These are phyloP conservation scores for Pisolithus microcarpus DNA, from an alignment of 768 basidiomycete species.

Conservation along the genomic window DNA sequence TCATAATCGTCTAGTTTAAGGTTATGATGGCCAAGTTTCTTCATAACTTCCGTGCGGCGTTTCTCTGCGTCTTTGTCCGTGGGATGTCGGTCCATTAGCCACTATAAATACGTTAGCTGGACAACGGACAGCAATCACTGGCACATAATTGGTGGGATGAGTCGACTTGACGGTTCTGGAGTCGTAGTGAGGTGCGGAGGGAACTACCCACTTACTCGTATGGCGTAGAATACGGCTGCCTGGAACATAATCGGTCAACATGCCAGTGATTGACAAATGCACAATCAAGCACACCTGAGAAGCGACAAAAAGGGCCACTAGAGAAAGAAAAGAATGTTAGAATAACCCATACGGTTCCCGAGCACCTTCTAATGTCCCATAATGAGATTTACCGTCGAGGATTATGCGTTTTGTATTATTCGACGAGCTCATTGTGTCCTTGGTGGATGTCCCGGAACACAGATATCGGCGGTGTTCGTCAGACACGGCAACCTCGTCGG, in stretches of 20 bases:
- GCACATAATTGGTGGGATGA: neutral
- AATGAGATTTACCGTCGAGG: slow-evolving; percentile 33
- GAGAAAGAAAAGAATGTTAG: slow-evolving; percentile 9
- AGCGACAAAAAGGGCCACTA: slow-evolving; percentile 46
- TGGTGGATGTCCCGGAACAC: too few species aligned
- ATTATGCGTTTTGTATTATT: slow-evolving; percentile 36
- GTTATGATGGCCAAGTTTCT: slow-evolving; percentile 61
- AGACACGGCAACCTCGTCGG: too few species aligned
- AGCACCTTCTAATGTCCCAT: neutral
- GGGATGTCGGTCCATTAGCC: slow-evolving; percentile 50
- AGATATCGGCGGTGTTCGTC: too few species aligned
- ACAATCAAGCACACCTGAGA: slow-evolving; percentile 40
- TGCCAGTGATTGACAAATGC: neutral
- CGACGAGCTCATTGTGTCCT: slow-evolving; percentile 13
- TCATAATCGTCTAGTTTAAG: slow-evolving; percentile 89
- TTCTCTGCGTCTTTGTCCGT: slow-evolving; percentile 56
- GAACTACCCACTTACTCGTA: slow-evolving; percentile 43
- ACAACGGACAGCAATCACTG: neutral
- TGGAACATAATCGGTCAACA: slow-evolving; percentile 26
- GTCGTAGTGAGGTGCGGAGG: neutral
- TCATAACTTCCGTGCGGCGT: slow-evolving; percentile 64
- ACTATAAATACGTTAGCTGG: slow-evolving; percentile 33
- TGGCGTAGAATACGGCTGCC: slow-evolving; percentile 74
- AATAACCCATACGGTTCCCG: neutral
- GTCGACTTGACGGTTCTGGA: neutral